Conservation (phyloP, 139 green algal species). For the Chlamydomonas incerta region DNA sequence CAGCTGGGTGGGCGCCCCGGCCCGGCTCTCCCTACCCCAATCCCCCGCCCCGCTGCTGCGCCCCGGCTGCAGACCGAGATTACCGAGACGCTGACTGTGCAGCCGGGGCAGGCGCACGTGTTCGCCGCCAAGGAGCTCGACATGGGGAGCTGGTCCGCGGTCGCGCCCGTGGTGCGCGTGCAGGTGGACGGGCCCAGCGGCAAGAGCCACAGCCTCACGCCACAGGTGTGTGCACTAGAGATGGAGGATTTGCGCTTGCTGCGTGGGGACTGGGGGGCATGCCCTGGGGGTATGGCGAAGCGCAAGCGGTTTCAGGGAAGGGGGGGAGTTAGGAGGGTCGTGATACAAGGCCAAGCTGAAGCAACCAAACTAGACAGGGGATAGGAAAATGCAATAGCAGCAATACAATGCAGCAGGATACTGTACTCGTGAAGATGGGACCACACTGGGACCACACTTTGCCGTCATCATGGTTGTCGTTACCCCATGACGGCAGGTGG, state of each 20-base stretch:
- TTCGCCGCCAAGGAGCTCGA: conserved; percentile 25
- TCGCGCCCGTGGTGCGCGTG: background rate
- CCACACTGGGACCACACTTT: too few species aligned
- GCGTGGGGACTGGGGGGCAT: too few species aligned
- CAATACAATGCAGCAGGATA: too few species aligned
- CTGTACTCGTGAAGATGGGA: too few species aligned
- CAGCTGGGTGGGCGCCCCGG: background rate
- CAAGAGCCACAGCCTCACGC: background rate
- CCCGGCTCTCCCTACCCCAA: background rate
- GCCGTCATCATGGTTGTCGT: too few species aligned
- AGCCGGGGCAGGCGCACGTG: background rate
- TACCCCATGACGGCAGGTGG: background rate
- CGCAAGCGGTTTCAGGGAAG: too few species aligned
- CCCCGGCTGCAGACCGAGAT: conserved; percentile 1
- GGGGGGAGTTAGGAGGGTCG: too few species aligned
- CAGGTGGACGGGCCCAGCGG: background rate
- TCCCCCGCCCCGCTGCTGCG: background rate
- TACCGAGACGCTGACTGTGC: background rate
- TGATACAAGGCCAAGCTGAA: too few species aligned
- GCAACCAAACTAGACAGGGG: too few species aligned
- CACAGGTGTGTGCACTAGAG: background rate
- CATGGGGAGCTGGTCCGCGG: conserved; percentile 26
- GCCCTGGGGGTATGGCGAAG: too few species aligned
- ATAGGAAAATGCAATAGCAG: too few species aligned
- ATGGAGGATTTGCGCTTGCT: too few species aligned